Percentiles rank a stretch among this genome's conserved stretches.
These are phyloP conservation scores for Phyllosticta citrichinensis DNA, from an alignment of 2,329 filamentous ascomycete species.

Conservation along the genomic window DNA sequence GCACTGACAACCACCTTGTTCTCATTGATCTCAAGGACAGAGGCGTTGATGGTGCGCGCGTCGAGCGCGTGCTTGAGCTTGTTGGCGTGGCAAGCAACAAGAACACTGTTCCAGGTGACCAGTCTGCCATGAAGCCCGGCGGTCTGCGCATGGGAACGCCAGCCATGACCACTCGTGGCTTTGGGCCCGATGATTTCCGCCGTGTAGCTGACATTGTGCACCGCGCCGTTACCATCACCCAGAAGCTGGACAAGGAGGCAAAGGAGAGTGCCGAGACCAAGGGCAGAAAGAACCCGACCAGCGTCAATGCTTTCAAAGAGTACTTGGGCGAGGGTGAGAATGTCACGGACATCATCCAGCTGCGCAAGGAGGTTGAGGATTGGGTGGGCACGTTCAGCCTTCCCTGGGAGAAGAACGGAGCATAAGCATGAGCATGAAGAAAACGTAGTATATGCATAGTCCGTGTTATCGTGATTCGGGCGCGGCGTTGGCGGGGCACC, in stretches of 20 bases:
- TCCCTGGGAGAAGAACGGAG: conserved; percentile 23
- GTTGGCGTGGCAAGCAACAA: conserved; percentile 99
- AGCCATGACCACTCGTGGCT: conserved; percentile 94
- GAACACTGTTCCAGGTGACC: conserved; percentile 96
- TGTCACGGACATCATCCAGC: conserved; percentile 30
- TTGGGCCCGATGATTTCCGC: conserved; percentile 86
- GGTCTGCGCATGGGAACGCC: conserved; percentile 95
- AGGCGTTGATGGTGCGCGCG: conserved; percentile 81
- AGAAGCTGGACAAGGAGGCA: conserved; percentile 30
- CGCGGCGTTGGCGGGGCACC: not conserved
- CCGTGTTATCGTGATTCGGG: not conserved
- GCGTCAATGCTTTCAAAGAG: conserved; percentile 31
- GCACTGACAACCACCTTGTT: conserved; percentile 97
- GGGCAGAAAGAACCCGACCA: conserved; percentile 29
- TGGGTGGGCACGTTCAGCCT: conserved; percentile 33
- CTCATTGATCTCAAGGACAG: conserved; percentile 86
- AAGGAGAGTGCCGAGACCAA: conserved; percentile 28
- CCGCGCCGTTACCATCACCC: conserved; percentile 31
- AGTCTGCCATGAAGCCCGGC: conserved; percentile 86
- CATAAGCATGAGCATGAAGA: not conserved
- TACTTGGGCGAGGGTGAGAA: conserved; percentile 32
- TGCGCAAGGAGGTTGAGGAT: conserved; percentile 31
- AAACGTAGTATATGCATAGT: not conserved
- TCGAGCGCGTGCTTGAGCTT: conserved; percentile 92
- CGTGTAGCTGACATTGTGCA: conserved; percentile 40